Evolutionary conservation across 2,329 filamentous ascomycete species (phyloP).

Genomic region (Alternaria arbusti): DNA sequence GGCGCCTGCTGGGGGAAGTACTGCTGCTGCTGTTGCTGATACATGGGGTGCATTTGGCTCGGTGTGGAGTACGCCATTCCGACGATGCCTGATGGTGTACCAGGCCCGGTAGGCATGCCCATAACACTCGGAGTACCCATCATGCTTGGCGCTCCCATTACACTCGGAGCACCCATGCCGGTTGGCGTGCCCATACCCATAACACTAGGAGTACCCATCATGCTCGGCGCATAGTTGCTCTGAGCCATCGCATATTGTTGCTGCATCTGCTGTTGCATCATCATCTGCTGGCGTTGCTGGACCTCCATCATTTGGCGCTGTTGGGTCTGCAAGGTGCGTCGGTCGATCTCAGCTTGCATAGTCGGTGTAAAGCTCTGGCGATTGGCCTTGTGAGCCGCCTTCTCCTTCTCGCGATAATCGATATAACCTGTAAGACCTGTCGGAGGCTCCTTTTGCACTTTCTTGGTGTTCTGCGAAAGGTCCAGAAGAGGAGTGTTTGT

Average conservation of each 20-base stretch:
- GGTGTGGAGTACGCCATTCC: constrained; percentile 40
- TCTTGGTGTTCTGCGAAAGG: constrained; percentile 60
- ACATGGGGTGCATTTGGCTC: constrained; percentile 36
- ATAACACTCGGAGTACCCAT: constrained; percentile 33
- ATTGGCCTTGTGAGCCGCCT: constrained; percentile 47
- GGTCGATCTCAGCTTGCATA: constrained; percentile 47
- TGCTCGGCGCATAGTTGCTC: constrained; percentile 28
- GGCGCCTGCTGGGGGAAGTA: constrained; percentile 38
- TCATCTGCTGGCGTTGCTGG: constrained; percentile 32
- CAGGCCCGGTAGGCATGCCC: constrained; percentile 22
- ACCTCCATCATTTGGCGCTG: constrained; percentile 33
- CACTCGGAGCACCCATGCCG: constrained; percentile 18
- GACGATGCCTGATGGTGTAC: constrained; percentile 22
- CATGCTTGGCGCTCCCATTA: constrained; percentile 30
- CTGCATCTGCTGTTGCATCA: constrained; percentile 35
- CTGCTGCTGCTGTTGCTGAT: constrained; percentile 31
- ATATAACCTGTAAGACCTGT: constrained; percentile 77
- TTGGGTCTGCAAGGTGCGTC: constrained; percentile 41
- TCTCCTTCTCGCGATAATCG: constrained; percentile 79
- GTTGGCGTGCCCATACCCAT: constrained; percentile 26
- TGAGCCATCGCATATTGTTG: constrained; percentile 34
- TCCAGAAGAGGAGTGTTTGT: constrained; percentile 79
- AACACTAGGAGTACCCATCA: constrained; percentile 30
- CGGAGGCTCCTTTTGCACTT: constrained; percentile 49
- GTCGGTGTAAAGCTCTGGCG: constrained; percentile 33